A percentile compares a stretch with the other conserved stretches of the same genome.
Conservation (phyloP, 805 yeast genomes). For the Brettanomyces custersianus region DNA sequence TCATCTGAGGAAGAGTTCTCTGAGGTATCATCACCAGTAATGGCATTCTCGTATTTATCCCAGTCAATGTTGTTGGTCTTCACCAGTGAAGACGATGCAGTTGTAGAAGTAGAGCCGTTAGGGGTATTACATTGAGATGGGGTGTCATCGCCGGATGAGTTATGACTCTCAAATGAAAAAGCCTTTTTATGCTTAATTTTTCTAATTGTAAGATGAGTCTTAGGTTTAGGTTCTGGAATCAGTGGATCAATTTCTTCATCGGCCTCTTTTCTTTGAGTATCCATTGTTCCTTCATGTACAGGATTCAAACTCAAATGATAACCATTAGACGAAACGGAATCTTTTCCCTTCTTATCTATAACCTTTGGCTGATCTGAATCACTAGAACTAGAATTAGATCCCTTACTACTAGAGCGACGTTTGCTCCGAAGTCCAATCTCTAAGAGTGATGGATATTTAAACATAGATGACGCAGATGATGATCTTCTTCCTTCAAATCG, state of each 20-base stretch:
- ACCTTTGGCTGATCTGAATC: neutral
- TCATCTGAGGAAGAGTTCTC: neutral
- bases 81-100: neutral
- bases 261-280: conserved; percentile 1
- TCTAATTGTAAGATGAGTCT: neutral
- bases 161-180: neutral
- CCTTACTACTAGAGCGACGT: neutral
- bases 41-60: conserved; percentile 2
- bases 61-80: neutral
- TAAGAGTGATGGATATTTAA: neutral
- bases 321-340: neutral
- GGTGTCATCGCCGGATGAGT: neutral
- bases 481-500: neutral
- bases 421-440: conserved; percentile 1
- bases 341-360: no score
- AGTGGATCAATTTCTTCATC: neutral
- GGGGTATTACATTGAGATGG: neutral
- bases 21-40: conserved; percentile 1
- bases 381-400: neutral
- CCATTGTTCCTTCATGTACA: conserved; percentile 1
- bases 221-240: neutral
- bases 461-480: neutral
- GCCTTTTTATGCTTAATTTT: neutral
- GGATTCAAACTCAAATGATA: neutral
- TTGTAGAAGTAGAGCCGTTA: neutral